Base-by-base conservation (phyloP, 805 yeast species). In the Blastobotrys peoriensis region DNA sequence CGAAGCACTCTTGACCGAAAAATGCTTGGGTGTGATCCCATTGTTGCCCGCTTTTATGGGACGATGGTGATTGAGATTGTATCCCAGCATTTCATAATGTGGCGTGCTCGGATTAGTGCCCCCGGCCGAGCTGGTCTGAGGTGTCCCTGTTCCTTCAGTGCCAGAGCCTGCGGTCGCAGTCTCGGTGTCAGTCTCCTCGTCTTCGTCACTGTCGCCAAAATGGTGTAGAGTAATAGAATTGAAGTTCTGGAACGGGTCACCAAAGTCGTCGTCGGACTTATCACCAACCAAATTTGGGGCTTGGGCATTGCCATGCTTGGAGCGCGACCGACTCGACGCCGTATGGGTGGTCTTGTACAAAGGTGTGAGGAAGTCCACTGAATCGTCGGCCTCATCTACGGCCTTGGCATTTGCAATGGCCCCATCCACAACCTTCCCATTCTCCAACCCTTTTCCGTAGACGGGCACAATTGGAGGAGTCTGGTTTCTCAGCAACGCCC, bases 381-480 rank as follows among this genome's bases (percentile, higher is more conserved):
- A 53, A 36, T 58, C 54, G 25, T 62, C 58, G 33, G 59, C 66
- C 45, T 56, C 56, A 45, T 41, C 40, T 20, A 33, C 13, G 4
- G 38, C n/a, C 33, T 33, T 33, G 15, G 19, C 16, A 8, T 17
- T 4, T 5, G 57, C 53, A 42, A 53, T 56, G 28, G 48, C 52
- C 3, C 78, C 75, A 43, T 79, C 83, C 18, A 71, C 62, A n/a
- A 71, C 78, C 39, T 71, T n/a, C n/a, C n/a, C n/a, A 13, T 8
- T 25, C 30, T 25, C 30, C 30, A 25, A 25, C 13, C 30, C 30
- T 13, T 25, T 70, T 8, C 77, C 70, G 36, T 87, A 72, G 0
- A 83, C 83, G 0, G 99, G 99, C 15, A 93, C 81, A 81, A 93
- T 81, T 13, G 99, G 99, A 1, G 99, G 98, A 47, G 83, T 83